Conservation (phyloP, 1,284 basidiomycete genomes). For the Leccinum subrobustum region DNA sequence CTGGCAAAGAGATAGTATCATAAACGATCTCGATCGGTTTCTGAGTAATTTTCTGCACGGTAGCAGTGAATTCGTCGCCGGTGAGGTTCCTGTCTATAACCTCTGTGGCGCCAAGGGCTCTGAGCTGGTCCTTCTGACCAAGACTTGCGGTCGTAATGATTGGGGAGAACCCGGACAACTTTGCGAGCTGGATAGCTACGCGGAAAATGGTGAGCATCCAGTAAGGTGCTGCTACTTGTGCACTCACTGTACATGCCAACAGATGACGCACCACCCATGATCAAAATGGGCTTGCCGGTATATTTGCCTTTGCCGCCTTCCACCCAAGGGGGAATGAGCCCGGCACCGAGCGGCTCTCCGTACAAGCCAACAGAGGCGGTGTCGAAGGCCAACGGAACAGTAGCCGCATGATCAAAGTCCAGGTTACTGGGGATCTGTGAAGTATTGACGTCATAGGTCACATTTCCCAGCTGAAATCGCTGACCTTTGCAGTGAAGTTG, state of each 20-base stretch:
- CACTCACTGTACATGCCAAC: slow-evolving; percentile 43
- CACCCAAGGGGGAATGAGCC: slow-evolving; percentile 34
- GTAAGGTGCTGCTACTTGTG: not conserved
- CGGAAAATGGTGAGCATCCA: not conserved
- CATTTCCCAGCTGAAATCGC: not conserved
- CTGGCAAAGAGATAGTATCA: slow-evolving; percentile 37
- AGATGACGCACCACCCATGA: slow-evolving; percentile 45
- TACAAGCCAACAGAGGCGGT: slow-evolving; percentile 40
- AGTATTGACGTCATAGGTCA: slow-evolving; percentile 9
- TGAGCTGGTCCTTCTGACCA: slow-evolving; percentile 43
- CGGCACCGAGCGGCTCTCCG: slow-evolving; percentile 24
- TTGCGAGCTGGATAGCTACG: slow-evolving; percentile 51
- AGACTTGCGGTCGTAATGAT: slow-evolving; percentile 54
- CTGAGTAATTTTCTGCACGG: slow-evolving; percentile 32
- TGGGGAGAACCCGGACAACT: slow-evolving; percentile 49
- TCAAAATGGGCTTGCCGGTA: slow-evolving; percentile 37
- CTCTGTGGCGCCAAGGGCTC: slow-evolving; percentile 52
- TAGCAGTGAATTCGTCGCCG: slow-evolving; percentile 24
- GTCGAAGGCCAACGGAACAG: slow-evolving; percentile 36
- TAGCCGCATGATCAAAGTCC: slow-evolving; percentile 34
- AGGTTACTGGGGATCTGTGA: slow-evolving; percentile 27
- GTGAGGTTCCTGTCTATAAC: slow-evolving; percentile 46
- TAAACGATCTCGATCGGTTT: slow-evolving; percentile 38
- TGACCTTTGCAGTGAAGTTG: slow-evolving; percentile 34
- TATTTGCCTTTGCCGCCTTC: slow-evolving; percentile 37